phyloP scores from a whole-genome alignment of 2,329 filamentous ascomycete species.

The Metarhizium rileyi region DNA sequence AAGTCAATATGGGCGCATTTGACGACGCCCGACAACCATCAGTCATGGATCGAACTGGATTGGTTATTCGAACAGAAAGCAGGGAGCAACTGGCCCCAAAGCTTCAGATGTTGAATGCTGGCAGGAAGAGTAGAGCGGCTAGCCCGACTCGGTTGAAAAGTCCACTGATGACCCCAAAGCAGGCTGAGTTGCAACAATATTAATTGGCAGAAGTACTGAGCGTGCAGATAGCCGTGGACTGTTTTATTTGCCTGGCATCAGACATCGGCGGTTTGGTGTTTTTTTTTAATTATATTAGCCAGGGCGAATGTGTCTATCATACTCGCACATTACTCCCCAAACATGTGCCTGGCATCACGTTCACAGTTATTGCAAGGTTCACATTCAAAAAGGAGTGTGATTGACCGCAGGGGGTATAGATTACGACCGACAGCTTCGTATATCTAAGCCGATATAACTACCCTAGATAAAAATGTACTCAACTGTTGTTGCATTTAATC shows the following conservation, averaged over 20 bases:
- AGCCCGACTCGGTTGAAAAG: slow-evolving; percentile 52
- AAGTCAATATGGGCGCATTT: slow-evolving; percentile 42
- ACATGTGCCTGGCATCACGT: no score
- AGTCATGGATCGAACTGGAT: slow-evolving; percentile 56
- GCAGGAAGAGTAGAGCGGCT: slow-evolving; percentile 45
- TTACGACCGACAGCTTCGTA: background rate
- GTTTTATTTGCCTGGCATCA: background rate
- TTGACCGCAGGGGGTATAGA: background rate
- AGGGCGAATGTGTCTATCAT: no score
- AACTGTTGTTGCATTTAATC: slow-evolving; percentile 10
- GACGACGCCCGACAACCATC: slow-evolving; percentile 34
- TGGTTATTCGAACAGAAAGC: slow-evolving; percentile 78
- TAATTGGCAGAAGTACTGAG: background rate
- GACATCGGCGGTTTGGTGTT: no score
- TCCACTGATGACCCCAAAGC: slow-evolving; percentile 41
- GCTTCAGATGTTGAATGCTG: slow-evolving; percentile 43
- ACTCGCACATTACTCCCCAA: no score
- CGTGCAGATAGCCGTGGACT: background rate
- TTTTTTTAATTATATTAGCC: no score
- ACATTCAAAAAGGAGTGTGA: no score
- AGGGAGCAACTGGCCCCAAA: slow-evolving; percentile 62
- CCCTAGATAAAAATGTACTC: background rate
- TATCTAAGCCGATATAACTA: background rate
- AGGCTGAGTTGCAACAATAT: slow-evolving; percentile 19
- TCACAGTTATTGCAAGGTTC: no score